Percentiles rank a stretch among this genome's conserved stretches.
Conservation (phyloP, 352 stramenopile genomes). For the Phytophthora fragariaefolia region DNA sequence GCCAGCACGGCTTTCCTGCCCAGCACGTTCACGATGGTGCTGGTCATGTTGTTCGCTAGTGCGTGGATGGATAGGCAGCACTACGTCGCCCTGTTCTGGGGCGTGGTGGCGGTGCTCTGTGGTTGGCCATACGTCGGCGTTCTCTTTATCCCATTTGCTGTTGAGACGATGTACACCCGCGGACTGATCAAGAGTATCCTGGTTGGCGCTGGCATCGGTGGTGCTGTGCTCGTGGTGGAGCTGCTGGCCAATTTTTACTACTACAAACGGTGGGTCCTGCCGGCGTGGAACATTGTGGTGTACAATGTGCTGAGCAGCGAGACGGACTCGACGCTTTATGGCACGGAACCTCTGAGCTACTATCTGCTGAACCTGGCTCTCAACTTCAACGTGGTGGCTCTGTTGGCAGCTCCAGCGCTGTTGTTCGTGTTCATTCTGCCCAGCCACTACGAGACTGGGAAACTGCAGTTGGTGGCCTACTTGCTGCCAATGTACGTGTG, state of each 20-base stretch:
- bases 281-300: slow-evolving; percentile 94
- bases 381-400: slow-evolving; percentile 94
- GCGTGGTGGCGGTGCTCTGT: slow-evolving; percentile 92
- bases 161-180: slow-evolving; percentile 76
- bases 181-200: slow-evolving; percentile 61
- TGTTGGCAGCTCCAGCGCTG: slow-evolving; percentile 65
- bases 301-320: slow-evolving; percentile 95
- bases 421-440: slow-evolving; percentile 48
- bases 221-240: slow-evolving; percentile 79
- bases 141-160: slow-evolving; percentile 94
- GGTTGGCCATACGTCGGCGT: slow-evolving; percentile 98
- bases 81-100: slow-evolving; percentile 81
- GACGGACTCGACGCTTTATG: slow-evolving; percentile 98
- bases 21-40: slow-evolving; percentile 91
- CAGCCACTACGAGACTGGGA: slow-evolving; percentile 38
- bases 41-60: slow-evolving; percentile 79
- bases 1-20: slow-evolving; percentile 93
- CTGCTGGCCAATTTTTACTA: slow-evolving; percentile 84
- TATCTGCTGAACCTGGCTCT: slow-evolving; percentile 97
- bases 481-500: slow-evolving; percentile 89
- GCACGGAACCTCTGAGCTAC: slow-evolving; percentile 93
- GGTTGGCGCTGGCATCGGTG: slow-evolving; percentile 67
- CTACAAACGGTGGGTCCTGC: slow-evolving; percentile 76
- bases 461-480: slow-evolving; percentile 46
- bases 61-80: slow-evolving; percentile 85